Evolutionary conservation across 352 stramenopile genomes (phyloP).

Genomic region (Pythium angustatum): DNA sequence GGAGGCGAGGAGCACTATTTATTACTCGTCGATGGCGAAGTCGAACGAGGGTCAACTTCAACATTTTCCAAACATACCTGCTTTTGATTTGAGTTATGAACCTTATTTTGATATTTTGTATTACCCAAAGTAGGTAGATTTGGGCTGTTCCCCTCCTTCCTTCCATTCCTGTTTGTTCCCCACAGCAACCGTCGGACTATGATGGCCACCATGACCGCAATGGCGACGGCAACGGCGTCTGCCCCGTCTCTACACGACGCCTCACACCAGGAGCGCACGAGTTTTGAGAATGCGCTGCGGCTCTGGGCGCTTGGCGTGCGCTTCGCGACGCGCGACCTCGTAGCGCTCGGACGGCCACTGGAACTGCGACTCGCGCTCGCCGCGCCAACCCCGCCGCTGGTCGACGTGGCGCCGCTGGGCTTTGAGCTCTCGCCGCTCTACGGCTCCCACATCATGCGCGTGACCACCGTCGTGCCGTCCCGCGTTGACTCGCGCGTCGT

Average conservation of each 20-base stretch:
- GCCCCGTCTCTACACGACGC: slow-evolving; percentile 17
- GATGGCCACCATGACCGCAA: not conserved
- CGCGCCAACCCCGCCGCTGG: not conserved
- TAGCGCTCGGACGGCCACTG: slow-evolving; percentile 56
- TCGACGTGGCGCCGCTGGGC: slow-evolving; percentile 39
- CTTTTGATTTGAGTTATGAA: not conserved
- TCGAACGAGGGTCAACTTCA: not conserved
- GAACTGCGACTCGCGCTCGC: slow-evolving; percentile 38
- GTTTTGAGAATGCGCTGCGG: slow-evolving; percentile 44
- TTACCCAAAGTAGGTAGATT: not conserved
- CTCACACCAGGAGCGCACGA: slow-evolving; percentile 22
- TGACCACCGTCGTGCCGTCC: not conserved
- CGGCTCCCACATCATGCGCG: slow-evolving; percentile 19
- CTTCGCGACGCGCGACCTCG: slow-evolving; percentile 45
- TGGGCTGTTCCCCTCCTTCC: not conserved
- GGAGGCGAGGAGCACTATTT: not conserved
- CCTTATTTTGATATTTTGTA: slow-evolving; percentile 1
- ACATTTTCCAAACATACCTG: not conserved
- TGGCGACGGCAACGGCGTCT: not conserved
- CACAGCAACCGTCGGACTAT: not conserved
- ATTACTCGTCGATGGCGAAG: no score
- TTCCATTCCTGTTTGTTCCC: not conserved
- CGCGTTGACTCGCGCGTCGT: slow-evolving; percentile 26
- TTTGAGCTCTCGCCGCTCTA: slow-evolving; percentile 44
- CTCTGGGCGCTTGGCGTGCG: slow-evolving; percentile 54